Percentiles rank a stretch among this genome's conserved stretches.
Evolutionary conservation across 2,329 filamentous ascomycete species (phyloP).

Genomic region (Sporothrix variecibatus): DNA sequence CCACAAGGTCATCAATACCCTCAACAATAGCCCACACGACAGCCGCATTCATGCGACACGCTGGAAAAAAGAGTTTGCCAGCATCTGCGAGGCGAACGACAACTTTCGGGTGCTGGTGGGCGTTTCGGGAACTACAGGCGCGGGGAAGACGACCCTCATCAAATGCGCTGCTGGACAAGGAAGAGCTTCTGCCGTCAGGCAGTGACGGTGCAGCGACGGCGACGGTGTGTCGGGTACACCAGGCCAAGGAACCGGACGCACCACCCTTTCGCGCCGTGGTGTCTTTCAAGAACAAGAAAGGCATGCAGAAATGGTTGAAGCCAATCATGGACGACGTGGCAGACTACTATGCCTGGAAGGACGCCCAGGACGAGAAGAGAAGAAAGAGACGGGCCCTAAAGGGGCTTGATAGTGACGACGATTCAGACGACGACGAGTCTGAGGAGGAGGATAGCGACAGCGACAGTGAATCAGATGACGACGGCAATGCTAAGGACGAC

Average conservation of each 20-base stretch:
- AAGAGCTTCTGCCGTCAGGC: slow-evolving; percentile 27
- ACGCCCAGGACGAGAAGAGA: not conserved
- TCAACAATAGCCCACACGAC: not conserved
- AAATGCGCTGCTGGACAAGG: slow-evolving; percentile 27
- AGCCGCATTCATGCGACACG: not conserved
- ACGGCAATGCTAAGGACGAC: not conserved
- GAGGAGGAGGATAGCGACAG: not conserved
- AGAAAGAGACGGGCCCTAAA: not conserved
- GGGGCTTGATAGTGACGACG: not conserved
- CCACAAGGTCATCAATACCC: not conserved
- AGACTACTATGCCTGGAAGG: not conserved
- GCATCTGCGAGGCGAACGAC: not conserved
- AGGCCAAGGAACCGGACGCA: not conserved
- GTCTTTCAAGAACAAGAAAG: not conserved
- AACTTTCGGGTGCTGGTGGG: slow-evolving; percentile 20
- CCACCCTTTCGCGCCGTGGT: slow-evolving; percentile 4
- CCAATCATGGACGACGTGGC: slow-evolving; percentile 14
- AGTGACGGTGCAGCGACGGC: slow-evolving; percentile 25
- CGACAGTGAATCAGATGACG: not conserved
- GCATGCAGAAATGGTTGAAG: slow-evolving; percentile 16
- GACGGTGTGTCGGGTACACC: slow-evolving; percentile 20
- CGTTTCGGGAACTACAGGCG: slow-evolving; percentile 25
- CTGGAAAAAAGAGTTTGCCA: slow-evolving; percentile 8
- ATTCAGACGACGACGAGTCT: not conserved
- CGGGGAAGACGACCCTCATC: slow-evolving; percentile 26